Evolutionary conservation across 2,329 filamentous ascomycete species (phyloP).

Genomic region (Colletotrichum spinosum): DNA sequence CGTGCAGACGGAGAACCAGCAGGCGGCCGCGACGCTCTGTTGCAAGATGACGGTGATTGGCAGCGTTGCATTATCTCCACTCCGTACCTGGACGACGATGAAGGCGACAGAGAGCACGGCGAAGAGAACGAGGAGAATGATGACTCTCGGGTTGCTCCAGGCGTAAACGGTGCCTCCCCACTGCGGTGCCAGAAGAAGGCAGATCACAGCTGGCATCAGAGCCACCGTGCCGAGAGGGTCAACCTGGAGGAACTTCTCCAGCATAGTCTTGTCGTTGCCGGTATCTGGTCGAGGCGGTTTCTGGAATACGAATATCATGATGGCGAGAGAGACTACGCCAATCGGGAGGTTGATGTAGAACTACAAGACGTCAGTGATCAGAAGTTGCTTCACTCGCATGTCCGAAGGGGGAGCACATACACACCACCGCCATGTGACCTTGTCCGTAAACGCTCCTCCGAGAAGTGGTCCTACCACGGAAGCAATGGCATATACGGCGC

Average conservation of each 20-base stretch:
- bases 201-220: constrained; percentile 45
- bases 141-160: constrained; percentile 47
- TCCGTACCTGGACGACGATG: constrained; percentile 46
- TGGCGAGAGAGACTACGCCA: constrained; percentile 41
- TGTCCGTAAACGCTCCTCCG: constrained; percentile 44
- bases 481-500: constrained; percentile 53
- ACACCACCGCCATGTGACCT: constrained; percentile 49
- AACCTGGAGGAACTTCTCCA: constrained; percentile 38
- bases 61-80: constrained; percentile 48
- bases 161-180: constrained; percentile 52
- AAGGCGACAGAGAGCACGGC: constrained; percentile 45
- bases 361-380: not conserved
- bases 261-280: not conserved
- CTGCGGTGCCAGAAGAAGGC: constrained; percentile 57
- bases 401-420: constrained; percentile 20
- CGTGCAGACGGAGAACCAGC: constrained; percentile 41
- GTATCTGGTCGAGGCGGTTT: not conserved
- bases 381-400: not conserved
- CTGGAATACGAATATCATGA: constrained; percentile 44
- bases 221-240: constrained; percentile 40
- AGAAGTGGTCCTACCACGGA: constrained; percentile 40
- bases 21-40: constrained; percentile 44
- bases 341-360: constrained; percentile 47
- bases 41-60: constrained; percentile 50
- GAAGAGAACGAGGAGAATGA: constrained; percentile 48